Base-by-base conservation (phyloP, 1,284 basidiomycete genomes). In the Cryptococcus deneoformans region DNA sequence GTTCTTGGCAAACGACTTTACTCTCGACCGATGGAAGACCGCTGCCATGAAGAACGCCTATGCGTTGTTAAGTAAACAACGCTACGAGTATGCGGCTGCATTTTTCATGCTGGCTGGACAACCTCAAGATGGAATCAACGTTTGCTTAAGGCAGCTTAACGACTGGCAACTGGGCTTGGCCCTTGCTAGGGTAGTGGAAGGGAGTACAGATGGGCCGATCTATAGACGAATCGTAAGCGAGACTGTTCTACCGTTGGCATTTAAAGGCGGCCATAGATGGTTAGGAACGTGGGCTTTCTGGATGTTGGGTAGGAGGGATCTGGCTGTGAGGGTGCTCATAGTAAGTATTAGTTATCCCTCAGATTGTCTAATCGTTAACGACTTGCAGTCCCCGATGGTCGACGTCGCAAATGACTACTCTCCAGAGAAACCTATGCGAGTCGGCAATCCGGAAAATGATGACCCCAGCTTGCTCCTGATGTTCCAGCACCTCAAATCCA, bases 271-370 rank as follows among this genome's bases (percentile, higher is more conserved):
- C 0, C 92, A 97, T 75, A 83, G 95, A 39, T 98, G 90, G 88
- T 80, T 98, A n/a, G 90, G 86, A n/a, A 91, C 88, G 60, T 99
- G 94, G 95, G 90, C 90, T 3, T 93, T 97, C 75, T 96, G 93
- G 91, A 80, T 91, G 61, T 80, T 98, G 35, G 86, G 87, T 62
- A 82, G 90, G 38, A 82, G 89, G 50, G 93, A 97, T 76, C 73
- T 96, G 11, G 87, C 92, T 1, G 89, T 96, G 1, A 60, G 68
- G 16, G 68, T 74, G 1, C 56, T 77, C n/a, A 68, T 77, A n/a
- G 71, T 71, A 53, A 54, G 66, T 67, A 6, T 44, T n/a, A n/a
- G 8, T 16, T 14, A 8, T 45, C 10, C 29, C 3, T 29, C 29
- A 29, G 8, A 16, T 38, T 51, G 20, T 12, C 12, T 14, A 20